phyloP scores from a whole-genome alignment of 768 basidiomycete species.

The Lentinula raphanica region DNA sequence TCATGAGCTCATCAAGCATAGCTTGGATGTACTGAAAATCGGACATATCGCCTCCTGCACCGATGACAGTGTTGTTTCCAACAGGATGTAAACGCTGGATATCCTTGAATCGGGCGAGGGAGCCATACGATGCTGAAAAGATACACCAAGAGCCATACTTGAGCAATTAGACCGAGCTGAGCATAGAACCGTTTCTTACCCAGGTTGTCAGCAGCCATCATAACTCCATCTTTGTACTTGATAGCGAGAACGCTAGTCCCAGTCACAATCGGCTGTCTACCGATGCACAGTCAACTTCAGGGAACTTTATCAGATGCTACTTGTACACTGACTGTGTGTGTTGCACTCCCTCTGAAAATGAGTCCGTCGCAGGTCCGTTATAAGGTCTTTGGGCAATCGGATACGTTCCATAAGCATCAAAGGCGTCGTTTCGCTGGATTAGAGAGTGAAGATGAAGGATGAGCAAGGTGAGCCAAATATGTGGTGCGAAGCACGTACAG shows the following conservation, averaged over 20 bases:
- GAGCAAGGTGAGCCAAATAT: neutral
- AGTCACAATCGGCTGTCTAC: conserved; percentile 89
- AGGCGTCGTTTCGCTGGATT: conserved; percentile 62
- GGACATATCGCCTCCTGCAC: conserved; percentile 93
- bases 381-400: conserved; percentile 61
- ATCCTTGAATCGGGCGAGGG: conserved; percentile 94
- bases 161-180: neutral
- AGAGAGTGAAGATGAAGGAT: neutral
- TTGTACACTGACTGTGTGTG: conserved; percentile 64
- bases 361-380: conserved; percentile 42
- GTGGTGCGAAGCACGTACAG: conserved; percentile 39
- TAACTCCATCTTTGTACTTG: conserved; percentile 93
- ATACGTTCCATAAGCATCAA: conserved; percentile 74
- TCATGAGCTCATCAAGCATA: conserved; percentile 69
- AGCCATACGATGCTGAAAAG: conserved; percentile 84
- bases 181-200: too few relatives aligned
- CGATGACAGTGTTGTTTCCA: conserved; percentile 80
- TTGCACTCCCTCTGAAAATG: conserved; percentile 63
- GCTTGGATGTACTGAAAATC: conserved; percentile 93
- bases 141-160: neutral
- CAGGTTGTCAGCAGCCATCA: conserved; percentile 98
- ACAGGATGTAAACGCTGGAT: conserved; percentile 83
- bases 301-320: neutral
- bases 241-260: conserved; percentile 95
- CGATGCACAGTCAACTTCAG: neutral